Conservation (phyloP, 2,329 filamentous ascomycete species). For the Allantophomopsis cytisporea region DNA sequence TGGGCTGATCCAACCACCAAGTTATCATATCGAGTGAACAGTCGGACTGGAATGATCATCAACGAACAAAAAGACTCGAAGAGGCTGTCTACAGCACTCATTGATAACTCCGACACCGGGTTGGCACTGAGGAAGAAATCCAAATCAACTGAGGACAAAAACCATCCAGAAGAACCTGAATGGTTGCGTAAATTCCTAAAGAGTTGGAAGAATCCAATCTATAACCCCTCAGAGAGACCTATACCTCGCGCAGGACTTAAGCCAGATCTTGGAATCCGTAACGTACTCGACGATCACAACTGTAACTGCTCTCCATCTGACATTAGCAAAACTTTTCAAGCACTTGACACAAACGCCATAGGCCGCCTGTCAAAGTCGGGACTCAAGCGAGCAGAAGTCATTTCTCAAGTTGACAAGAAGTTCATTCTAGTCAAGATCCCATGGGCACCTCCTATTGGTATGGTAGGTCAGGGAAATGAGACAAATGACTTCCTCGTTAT, state of each 20-base stretch:
- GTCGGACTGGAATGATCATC: slow-evolving; percentile 36
- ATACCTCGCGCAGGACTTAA: slow-evolving; percentile 27
- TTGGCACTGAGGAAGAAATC: background rate
- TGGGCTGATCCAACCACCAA: slow-evolving; percentile 53
- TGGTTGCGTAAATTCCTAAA: slow-evolving; percentile 50
- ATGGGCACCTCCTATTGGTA: background rate
- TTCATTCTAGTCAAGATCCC: slow-evolving; percentile 62
- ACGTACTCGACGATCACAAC: slow-evolving; percentile 9
- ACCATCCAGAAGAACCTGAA: slow-evolving; percentile 10
- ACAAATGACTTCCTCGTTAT: slow-evolving; percentile 39
- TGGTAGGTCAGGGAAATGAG: background rate
- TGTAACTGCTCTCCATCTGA: slow-evolving; percentile 15
- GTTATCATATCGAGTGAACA: slow-evolving; percentile 33
- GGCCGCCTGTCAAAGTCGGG: slow-evolving; percentile 46
- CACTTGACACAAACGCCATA: slow-evolving; percentile 13
- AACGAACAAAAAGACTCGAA: slow-evolving; percentile 17
- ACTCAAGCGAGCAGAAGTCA: slow-evolving; percentile 46
- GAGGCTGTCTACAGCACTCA: slow-evolving; percentile 13
- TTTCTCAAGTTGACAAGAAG: slow-evolving; percentile 80
- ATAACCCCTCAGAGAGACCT: slow-evolving; percentile 31
- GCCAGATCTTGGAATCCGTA: slow-evolving; percentile 12
- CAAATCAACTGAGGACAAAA: background rate
- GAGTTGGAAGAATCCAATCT: slow-evolving; percentile 67
- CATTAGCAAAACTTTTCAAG: slow-evolving; percentile 14
- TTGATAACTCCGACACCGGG: background rate